These are phyloP conservation scores for Leccinum holopus DNA, from an alignment of 1,284 basidiomycete genomes.

Conservation along the genomic window DNA sequence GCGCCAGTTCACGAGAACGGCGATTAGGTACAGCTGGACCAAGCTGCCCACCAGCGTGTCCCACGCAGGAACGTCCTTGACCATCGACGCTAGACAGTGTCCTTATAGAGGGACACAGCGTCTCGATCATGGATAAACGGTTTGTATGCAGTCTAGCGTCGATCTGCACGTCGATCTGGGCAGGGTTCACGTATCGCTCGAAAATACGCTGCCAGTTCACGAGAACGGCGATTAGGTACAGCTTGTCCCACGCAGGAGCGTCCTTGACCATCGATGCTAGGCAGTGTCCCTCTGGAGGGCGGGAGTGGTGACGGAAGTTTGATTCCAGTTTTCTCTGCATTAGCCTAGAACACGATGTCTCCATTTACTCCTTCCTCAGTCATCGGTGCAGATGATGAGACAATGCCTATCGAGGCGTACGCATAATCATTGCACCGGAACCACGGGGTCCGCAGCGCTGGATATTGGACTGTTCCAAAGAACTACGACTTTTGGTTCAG, in stretches of 20 bases:
- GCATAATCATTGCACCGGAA: too few relatives aligned
- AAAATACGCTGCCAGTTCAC: slow-evolving; percentile 60
- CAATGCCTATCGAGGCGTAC: slow-evolving; percentile 33
- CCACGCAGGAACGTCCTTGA: slow-evolving; percentile 46
- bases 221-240: slow-evolving; percentile 45
- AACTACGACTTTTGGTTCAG: too few relatives aligned
- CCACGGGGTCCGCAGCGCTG: too few relatives aligned
- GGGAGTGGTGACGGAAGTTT: slow-evolving; percentile 24
- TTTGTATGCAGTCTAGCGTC: too few relatives aligned
- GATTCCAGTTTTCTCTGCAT: too few relatives aligned
- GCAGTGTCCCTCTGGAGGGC: slow-evolving; percentile 34
- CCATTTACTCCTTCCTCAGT: not conserved
- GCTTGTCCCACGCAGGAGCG: slow-evolving; percentile 42
- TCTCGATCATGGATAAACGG: too few relatives aligned
- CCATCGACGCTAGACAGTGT: slow-evolving; percentile 47
- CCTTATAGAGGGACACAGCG: slow-evolving; percentile 27
- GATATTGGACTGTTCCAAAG: too few relatives aligned
- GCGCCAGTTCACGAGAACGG: slow-evolving; percentile 47
- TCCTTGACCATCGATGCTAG: slow-evolving; percentile 52
- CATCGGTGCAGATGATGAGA: slow-evolving; percentile 32
- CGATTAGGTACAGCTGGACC: slow-evolving; percentile 47
- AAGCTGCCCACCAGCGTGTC: slow-evolving; percentile 45
- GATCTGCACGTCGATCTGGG: too few relatives aligned
- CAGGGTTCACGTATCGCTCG: not conserved
- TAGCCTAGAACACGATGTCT: slow-evolving; percentile 8